Percentiles rank a stretch among this genome's conserved stretches.
These are phyloP conservation scores for Stephanodiscus triporus DNA, from an alignment of 108 stramenopile species.

Conservation along the genomic window DNA sequence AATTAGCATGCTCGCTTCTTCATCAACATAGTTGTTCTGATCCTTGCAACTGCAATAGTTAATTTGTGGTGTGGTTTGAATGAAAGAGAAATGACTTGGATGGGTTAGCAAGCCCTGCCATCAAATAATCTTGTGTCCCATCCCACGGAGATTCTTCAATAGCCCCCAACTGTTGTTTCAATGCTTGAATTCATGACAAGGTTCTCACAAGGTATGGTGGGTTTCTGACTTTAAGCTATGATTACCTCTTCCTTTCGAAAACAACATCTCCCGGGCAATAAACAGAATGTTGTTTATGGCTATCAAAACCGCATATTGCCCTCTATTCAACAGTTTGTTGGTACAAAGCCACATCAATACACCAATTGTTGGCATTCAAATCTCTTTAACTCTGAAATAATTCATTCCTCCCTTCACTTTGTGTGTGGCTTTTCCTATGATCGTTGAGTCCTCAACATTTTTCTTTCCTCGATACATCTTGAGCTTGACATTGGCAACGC, in stretches of 20 bases:
- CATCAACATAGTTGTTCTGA: slow-evolving; percentile 23
- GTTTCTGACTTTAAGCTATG: slow-evolving; percentile 5
- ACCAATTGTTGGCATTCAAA: slow-evolving; percentile 29
- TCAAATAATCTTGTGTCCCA: slow-evolving; percentile 19
- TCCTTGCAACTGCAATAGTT: background rate
- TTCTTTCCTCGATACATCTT: slow-evolving; percentile 14
- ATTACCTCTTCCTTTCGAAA: background rate
- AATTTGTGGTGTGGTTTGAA: background rate
- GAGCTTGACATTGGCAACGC: slow-evolving; percentile 26
- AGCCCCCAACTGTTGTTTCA: slow-evolving; percentile 28
- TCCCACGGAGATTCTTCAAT: slow-evolving; percentile 38
- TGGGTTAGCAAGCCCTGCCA: slow-evolving; percentile 25
- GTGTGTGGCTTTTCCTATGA: slow-evolving; percentile 12
- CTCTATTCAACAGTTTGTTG: slow-evolving; percentile 12
- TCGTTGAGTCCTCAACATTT: background rate
- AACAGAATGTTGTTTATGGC: slow-evolving; percentile 15
- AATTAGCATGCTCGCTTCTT: slow-evolving; percentile 30
- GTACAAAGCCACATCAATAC: slow-evolving; percentile 32
- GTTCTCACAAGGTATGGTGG: background rate
- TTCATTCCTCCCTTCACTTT: slow-evolving; percentile 21
- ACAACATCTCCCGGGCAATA: background rate
- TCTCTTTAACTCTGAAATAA: slow-evolving; percentile 30
- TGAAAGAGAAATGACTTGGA: slow-evolving; percentile 5
- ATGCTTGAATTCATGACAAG: slow-evolving; percentile 17
- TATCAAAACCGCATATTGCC: slow-evolving; percentile 24